These are phyloP conservation scores for Phlebiopsis flavidoalba DNA, from an alignment of 768 basidiomycete species.

Conservation along the genomic window DNA sequence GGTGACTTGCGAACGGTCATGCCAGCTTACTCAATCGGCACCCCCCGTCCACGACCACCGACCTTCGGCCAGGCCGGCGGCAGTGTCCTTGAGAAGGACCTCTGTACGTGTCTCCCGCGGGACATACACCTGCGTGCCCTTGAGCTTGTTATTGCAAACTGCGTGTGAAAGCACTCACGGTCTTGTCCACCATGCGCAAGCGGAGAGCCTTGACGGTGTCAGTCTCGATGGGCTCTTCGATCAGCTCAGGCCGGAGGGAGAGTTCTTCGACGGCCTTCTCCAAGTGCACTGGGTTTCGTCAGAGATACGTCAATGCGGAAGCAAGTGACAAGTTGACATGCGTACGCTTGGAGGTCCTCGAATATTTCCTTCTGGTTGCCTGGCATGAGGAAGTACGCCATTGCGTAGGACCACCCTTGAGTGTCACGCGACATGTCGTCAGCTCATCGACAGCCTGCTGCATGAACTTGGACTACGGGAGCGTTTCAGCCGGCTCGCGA, in stretches of 20 bases:
- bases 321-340: constrained; percentile 6
- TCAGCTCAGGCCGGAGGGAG: constrained; percentile 76
- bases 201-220: constrained; percentile 76
- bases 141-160: no score
- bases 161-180: constrained; percentile 32
- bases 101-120: constrained; percentile 77
- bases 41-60: constrained; percentile 80
- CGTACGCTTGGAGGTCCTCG: constrained; percentile 91
- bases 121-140: constrained; percentile 60
- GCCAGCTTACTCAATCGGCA: background rate
- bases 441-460: constrained; percentile 94
- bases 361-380: constrained; percentile 93
- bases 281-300: constrained; percentile 57
- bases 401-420: constrained; percentile 99
- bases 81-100: constrained; percentile 90
- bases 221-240: constrained; percentile 84
- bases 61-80: constrained; percentile 78
- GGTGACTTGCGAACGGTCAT: background rate
- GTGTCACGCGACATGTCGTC: constrained; percentile 82
- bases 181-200: constrained; percentile 93
- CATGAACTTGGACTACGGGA: constrained; percentile 65
- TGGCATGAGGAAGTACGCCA: constrained; percentile 95
- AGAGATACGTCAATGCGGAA: background rate
- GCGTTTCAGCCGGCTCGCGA: background rate
- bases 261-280: constrained; percentile 95